phyloP scores from a whole-genome alignment of 208 protist genomes.

The Acanthamoeba lenticulata region DNA sequence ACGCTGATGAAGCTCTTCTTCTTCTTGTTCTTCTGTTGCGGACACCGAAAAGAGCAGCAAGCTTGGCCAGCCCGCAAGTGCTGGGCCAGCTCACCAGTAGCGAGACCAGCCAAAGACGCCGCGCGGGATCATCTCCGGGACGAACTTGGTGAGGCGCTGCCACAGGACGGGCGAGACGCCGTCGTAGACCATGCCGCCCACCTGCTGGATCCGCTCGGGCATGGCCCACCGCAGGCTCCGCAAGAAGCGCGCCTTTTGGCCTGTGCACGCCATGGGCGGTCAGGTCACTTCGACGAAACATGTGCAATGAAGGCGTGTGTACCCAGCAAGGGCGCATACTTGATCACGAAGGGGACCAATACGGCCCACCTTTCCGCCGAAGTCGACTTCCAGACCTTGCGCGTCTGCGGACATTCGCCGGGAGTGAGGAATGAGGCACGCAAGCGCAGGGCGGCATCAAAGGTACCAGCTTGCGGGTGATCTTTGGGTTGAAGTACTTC shows the following conservation, averaged over 20 bases:
- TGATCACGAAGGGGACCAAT: slow-evolving; percentile 29
- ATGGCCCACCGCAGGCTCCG: slow-evolving; percentile 50
- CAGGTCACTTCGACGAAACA: neutral
- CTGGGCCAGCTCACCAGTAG: neutral
- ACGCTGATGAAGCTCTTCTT: too few relatives aligned
- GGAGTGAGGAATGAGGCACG: neutral
- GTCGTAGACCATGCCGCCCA: slow-evolving; percentile 53
- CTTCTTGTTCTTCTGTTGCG: too few relatives aligned
- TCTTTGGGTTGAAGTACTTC: slow-evolving; percentile 55
- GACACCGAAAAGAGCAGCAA: too few relatives aligned
- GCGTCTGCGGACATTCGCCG: neutral
- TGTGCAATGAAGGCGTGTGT: neutral
- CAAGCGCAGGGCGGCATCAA: neutral
- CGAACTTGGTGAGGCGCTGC: slow-evolving; percentile 41
- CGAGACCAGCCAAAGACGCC: neutral
- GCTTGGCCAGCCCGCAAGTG: too few relatives aligned
- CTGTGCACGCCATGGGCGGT: neutral
- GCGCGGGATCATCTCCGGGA: slow-evolving; percentile 6
- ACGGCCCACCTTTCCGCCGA: slow-evolving; percentile 38
- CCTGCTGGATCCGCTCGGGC: slow-evolving; percentile 45
- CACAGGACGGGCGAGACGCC: slow-evolving; percentile 44
- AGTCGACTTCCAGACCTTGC: neutral
- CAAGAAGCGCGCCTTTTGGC: slow-evolving; percentile 26
- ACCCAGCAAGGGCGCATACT: neutral
- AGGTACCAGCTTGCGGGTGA: slow-evolving; percentile 7